Evolutionary conservation across 2,329 filamentous ascomycete genomes (phyloP), one percentile per base, ranked within the genome.

Genomic region (Xylaria sp.): DNA sequence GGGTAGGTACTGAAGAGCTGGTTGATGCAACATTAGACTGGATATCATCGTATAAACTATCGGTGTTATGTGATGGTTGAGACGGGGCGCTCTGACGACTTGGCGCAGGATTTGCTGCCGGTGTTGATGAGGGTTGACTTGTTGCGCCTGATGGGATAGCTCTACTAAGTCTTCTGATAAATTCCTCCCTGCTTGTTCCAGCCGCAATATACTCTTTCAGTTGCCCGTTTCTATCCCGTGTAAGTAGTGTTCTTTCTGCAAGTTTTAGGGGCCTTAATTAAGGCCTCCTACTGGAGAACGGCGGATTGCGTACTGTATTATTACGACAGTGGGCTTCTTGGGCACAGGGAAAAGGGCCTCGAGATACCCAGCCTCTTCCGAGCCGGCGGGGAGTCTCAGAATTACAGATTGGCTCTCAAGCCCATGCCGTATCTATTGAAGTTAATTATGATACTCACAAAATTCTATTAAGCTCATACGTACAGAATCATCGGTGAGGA

Each of bases 301-400:
- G 1, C 44, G 51, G 27, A 45, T 27, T 49, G 75, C 85, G 59
- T 81, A 90, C 87, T 90, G 88, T 72, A 97, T 94, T 22, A 96
- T 83, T 17, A 97, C 86, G 9, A 97, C 80, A 1, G 91, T 91
- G 0, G 95, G 94, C n/a, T 89, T 88, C 71, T 88, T 88, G 0
- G 88, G 86, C n/a, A 97, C 82, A 0, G 93, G 92, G 73, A 93
- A 96, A 74, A 97, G 92, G 51, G 92, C 92, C 10, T 90, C 87
- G 15, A 98, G 83, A 74, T 93, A 96, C 5, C 87, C 89, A 10
- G 93, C 93, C 81, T 97, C 94, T 71, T 91, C 87, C 1, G 92
- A 94, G 25, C 90, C 92, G 20, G 90, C 88, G 38, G 84, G 79
- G 25, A 97, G 83, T 57, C 90, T 87, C 25, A 97, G 83, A 7